Evolutionary conservation across 2,329 filamentous ascomycete genomes (phyloP).

Genomic region (Talaromyces sp.): DNA sequence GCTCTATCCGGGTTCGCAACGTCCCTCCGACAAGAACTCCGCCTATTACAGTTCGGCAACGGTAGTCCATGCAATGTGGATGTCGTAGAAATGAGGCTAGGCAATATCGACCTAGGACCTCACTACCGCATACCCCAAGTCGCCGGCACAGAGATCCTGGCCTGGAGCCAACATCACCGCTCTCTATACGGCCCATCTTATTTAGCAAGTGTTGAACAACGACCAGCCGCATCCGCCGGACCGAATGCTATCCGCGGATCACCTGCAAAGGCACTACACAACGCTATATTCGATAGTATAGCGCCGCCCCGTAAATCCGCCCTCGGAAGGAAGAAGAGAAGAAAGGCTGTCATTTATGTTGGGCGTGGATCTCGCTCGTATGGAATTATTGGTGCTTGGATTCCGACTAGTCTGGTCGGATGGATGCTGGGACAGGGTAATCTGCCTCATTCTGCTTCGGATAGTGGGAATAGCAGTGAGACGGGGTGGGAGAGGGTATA

Average conservation of each 20-base stretch:
- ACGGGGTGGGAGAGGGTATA: slow-evolving; percentile 38
- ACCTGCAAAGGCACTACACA: slow-evolving; percentile 74
- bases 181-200: slow-evolving; percentile 46
- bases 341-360: slow-evolving; percentile 66
- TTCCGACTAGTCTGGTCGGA: slow-evolving; percentile 73
- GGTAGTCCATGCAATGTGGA: slow-evolving; percentile 53
- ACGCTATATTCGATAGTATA: slow-evolving; percentile 86
- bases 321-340: slow-evolving; percentile 38
- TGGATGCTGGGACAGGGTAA: slow-evolving; percentile 76
- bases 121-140: slow-evolving; percentile 45
- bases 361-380: slow-evolving; percentile 83
- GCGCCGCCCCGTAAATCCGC: slow-evolving; percentile 49
- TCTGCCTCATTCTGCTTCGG: slow-evolving; percentile 48
- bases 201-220: slow-evolving; percentile 45
- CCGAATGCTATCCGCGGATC: slow-evolving; percentile 58
- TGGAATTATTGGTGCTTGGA: slow-evolving; percentile 77
- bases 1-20: slow-evolving; percentile 84
- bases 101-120: slow-evolving; percentile 82
- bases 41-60: slow-evolving; percentile 56
- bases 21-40: slow-evolving; percentile 75
- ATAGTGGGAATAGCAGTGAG: slow-evolving; percentile 37
- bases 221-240: slow-evolving; percentile 39
- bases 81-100: slow-evolving; percentile 84
- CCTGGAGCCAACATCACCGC: slow-evolving; percentile 61
- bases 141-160: slow-evolving; percentile 54